These are phyloP conservation scores for Ilex aquifolium DNA, from an alignment of 257 asterid species.

Conservation along the genomic window DNA sequence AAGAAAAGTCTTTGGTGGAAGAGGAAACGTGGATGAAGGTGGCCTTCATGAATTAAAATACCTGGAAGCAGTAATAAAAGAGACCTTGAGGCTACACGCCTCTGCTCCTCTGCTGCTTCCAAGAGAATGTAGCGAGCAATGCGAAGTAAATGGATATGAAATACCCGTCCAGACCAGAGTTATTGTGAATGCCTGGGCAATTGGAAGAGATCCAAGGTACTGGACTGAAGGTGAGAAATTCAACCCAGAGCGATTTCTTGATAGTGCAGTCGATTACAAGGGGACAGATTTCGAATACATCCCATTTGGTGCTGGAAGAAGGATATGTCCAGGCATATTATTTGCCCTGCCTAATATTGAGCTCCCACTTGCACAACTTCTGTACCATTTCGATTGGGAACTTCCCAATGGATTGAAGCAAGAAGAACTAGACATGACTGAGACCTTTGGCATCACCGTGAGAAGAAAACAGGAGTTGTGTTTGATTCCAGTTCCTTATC, in stretches of 20 bases:
- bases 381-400: constrained; percentile 17
- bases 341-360: constrained; percentile 7
- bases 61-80: constrained; percentile 13
- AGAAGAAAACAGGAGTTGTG: constrained; percentile 10
- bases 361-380: constrained; percentile 12
- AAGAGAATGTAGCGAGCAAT: constrained; percentile 13
- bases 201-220: constrained; percentile 4
- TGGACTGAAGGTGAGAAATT: constrained; percentile 12
- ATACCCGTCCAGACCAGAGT: constrained; percentile 13
- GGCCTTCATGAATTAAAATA: constrained; percentile 1
- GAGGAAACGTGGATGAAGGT: constrained; percentile 10
- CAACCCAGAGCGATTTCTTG: constrained; percentile 11
- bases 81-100: constrained; percentile 15
- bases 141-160: constrained; percentile 12
- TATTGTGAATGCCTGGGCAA: constrained; percentile 4
- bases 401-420: constrained; percentile 3
- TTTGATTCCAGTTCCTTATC: constrained; percentile 7
- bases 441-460: not conserved
- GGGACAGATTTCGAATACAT: constrained; percentile 7
- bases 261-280: constrained; percentile 2
- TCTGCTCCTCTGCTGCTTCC: constrained; percentile 10
- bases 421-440: constrained; percentile 13
- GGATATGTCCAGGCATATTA: constrained; percentile 12
- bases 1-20: constrained; percentile 11
- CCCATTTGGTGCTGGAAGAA: constrained; percentile 20